Evolutionary conservation across 2,329 filamentous ascomycete genomes (phyloP).

Genomic region (Sporothrix dimorphospora): DNA sequence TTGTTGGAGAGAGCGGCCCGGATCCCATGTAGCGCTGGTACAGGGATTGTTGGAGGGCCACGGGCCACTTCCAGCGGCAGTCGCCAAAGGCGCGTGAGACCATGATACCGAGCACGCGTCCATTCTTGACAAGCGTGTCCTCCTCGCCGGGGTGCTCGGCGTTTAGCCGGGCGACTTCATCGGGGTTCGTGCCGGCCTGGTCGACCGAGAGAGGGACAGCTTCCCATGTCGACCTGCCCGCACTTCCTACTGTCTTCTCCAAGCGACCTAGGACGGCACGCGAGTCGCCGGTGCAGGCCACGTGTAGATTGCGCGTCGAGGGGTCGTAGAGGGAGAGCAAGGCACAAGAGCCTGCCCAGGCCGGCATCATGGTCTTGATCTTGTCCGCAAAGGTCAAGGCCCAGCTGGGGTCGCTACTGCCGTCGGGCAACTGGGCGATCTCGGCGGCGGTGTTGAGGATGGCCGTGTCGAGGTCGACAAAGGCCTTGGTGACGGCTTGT

Average conservation of each 20-base stretch:
- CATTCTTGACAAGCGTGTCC: constrained; percentile 76
- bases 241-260: constrained; percentile 44
- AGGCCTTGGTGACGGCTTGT: constrained; percentile 87
- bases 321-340: constrained; percentile 95
- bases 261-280: constrained; percentile 82
- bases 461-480: constrained; percentile 85
- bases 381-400: constrained; percentile 66
- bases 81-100: constrained; percentile 95
- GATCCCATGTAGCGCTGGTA: constrained; percentile 86
- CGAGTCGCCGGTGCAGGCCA: constrained; percentile 96
- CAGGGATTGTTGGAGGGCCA: constrained; percentile 79
- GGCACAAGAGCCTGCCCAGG: constrained; percentile 92
- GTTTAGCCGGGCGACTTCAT: constrained; percentile 80
- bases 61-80: constrained; percentile 94
- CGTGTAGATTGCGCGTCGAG: constrained; percentile 80
- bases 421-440: constrained; percentile 60
- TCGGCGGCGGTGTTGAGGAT: constrained; percentile 92
- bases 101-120: constrained; percentile 88
- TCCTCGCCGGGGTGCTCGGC: constrained; percentile 88
- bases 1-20: constrained; percentile 66
- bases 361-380: constrained; percentile 84
- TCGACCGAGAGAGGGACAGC: constrained; percentile 88
- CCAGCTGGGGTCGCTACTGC: background rate
- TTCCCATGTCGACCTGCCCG: constrained; percentile 82
- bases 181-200: constrained; percentile 87